Conservation (phyloP, 2,329 filamentous ascomycete species). For the Aspergillus brunneoviolaceus region DNA sequence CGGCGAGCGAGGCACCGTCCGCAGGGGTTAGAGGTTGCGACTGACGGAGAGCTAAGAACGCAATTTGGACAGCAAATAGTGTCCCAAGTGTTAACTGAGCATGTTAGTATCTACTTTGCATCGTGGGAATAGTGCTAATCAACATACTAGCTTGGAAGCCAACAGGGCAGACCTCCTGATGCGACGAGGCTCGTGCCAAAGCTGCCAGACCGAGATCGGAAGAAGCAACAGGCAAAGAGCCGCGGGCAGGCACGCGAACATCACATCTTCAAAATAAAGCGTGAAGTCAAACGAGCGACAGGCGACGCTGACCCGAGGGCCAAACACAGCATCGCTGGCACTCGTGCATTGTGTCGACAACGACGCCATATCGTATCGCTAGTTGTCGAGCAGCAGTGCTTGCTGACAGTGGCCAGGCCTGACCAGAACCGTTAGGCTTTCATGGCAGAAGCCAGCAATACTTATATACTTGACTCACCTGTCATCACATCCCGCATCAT, state of each 20-base stretch:
- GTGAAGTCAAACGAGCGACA: conserved; percentile 35
- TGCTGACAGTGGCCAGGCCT: no score
- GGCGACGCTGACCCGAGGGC: neutral
- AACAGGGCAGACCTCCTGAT: neutral
- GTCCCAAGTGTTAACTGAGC: neutral
- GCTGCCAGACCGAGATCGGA: conserved; percentile 15
- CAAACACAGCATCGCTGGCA: neutral
- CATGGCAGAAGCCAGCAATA: neutral
- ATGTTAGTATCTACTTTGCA: neutral
- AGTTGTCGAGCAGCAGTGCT: no score
- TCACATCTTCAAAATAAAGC: conserved; percentile 31
- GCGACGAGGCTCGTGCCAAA: conserved; percentile 11
- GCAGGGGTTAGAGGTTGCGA: neutral
- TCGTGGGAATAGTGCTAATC: neutral
- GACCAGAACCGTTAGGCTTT: neutral
- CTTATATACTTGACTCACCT: neutral
- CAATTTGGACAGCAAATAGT: neutral
- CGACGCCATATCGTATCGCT: neutral
- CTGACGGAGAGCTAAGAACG: neutral
- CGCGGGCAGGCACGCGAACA: conserved; percentile 25
- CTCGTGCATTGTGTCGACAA: conserved; percentile 39
- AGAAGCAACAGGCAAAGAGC: conserved; percentile 21
- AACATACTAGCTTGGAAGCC: neutral
- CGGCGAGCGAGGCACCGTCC: neutral
- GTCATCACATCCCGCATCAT: neutral